Conservation (phyloP, 441 rosid genomes). For the Syzygium syzygioides region DNA sequence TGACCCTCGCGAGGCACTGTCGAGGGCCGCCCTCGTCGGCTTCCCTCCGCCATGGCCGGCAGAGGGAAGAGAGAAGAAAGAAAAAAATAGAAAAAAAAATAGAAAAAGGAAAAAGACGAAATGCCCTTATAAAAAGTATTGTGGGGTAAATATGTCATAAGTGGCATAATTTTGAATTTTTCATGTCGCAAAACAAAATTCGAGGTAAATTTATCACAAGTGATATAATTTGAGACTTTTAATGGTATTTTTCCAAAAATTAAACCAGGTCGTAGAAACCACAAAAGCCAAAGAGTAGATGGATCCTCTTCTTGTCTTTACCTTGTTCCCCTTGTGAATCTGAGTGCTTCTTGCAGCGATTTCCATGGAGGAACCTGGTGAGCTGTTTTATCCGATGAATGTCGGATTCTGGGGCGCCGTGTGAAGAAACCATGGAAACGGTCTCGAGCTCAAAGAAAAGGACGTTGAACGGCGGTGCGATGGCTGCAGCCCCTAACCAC, state of each 20-base stretch:
- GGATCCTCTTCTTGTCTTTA: not conserved
- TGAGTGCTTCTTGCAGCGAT: not conserved
- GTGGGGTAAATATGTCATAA: too few species aligned
- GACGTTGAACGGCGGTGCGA: not conserved
- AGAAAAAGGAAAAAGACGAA: too few species aligned
- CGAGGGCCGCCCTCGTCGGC: too few species aligned
- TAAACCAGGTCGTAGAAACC: not conserved
- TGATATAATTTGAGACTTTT: too few species aligned
- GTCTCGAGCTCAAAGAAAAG: not conserved
- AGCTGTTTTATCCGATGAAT: not conserved
- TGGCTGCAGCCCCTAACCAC: not conserved
- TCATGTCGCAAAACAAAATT: too few species aligned
- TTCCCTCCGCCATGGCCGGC: too few species aligned
- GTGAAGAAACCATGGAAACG: not conserved
- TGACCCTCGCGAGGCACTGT: too few species aligned
- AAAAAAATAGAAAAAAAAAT: too few species aligned
- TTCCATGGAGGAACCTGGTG: not conserved
- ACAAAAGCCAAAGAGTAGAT: not conserved
- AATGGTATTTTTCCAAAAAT: not conserved
- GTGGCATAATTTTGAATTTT: too few species aligned
- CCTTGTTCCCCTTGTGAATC: accelerated
- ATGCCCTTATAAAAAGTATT: too few species aligned
- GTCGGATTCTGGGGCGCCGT: not conserved
- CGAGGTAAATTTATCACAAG: too few species aligned
- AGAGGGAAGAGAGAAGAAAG: too few species aligned